Evolutionary conservation across 139 green algal species (phyloP).

Genomic region (Tetratostichococcus sp.): DNA sequence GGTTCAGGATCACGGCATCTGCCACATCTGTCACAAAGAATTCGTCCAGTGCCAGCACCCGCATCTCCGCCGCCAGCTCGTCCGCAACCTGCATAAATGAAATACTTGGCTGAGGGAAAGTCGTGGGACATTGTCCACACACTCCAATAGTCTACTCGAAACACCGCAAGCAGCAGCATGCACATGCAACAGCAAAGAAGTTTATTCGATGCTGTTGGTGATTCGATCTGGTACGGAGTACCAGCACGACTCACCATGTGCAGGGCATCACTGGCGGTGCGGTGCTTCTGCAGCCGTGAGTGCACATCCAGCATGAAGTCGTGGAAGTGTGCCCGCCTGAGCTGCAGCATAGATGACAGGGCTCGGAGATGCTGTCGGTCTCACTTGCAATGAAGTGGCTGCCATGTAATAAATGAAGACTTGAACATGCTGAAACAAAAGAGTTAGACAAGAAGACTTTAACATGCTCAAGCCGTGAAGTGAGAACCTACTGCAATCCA

Average conservation of each 20-base stretch:
- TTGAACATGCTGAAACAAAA: too few species aligned
- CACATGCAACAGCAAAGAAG: too few species aligned
- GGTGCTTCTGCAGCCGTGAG: slow-evolving; percentile 31
- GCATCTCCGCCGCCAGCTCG: slow-evolving; percentile 31
- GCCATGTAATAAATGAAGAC: too few species aligned
- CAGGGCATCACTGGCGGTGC: background rate
- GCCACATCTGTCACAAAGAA: slow-evolving; percentile 97
- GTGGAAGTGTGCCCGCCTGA: slow-evolving; percentile 88
- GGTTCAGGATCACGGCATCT: slow-evolving; percentile 88
- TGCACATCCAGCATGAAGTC: slow-evolving; percentile 99
- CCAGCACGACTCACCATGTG: background rate
- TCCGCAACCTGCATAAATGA: slow-evolving; percentile 59
- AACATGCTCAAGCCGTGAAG: too few species aligned
- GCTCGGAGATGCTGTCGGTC: too few species aligned
- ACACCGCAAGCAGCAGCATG: background rate
- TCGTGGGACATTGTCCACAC: background rate
- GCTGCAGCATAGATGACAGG: slow-evolving; percentile 42
- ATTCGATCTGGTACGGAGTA: too few species aligned
- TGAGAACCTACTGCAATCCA: background rate
- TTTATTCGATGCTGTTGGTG: too few species aligned
- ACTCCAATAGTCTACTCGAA: too few species aligned
- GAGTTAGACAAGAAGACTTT: too few species aligned
- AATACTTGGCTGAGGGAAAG: too few species aligned
- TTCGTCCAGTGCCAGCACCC: slow-evolving; percentile 94
- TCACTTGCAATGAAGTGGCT: too few species aligned